Conservation (phyloP, 176 grass and related monocot genomes). For the Lolium rigidum region DNA sequence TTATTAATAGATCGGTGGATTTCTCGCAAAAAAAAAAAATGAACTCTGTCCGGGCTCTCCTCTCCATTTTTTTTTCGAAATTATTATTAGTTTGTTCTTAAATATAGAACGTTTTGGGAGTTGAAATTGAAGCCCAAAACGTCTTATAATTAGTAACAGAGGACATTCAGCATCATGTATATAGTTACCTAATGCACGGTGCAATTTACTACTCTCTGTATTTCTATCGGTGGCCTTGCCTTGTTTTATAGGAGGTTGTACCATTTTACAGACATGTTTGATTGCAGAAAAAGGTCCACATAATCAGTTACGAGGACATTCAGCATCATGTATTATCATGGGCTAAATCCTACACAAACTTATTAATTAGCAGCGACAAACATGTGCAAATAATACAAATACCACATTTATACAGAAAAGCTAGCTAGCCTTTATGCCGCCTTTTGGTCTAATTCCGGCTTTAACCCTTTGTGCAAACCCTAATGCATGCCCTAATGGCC, state of each 20-base stretch:
- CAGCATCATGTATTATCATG: not conserved
- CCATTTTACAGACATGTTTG: not conserved
- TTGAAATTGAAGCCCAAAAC: too few species aligned
- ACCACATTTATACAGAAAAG: not conserved
- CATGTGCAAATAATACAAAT: constrained; percentile 14
- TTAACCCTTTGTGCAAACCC: constrained; percentile 29
- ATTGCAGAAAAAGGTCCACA: not conserved
- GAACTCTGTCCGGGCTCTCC: too few species aligned
- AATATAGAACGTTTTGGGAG: too few species aligned
- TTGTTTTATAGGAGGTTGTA: not conserved
- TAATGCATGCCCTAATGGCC: constrained; percentile 48
- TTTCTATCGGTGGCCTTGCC: not conserved
- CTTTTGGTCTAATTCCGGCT: constrained; percentile 23
- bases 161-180: too few species aligned
- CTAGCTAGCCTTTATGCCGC: constrained; percentile 7
- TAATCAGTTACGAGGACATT: not conserved
- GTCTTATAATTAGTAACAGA: too few species aligned
- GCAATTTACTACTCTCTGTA: not conserved
- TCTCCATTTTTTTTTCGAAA: too few species aligned
- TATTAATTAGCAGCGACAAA: not conserved
- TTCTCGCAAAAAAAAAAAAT: too few species aligned
- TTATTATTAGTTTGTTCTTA: too few species aligned
- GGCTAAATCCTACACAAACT: not conserved
- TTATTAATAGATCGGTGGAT: too few species aligned
- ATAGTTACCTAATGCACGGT: not conserved